Conservation (phyloP, 352 stramenopile genomes). For the Phytopythium ostracodes region DNA sequence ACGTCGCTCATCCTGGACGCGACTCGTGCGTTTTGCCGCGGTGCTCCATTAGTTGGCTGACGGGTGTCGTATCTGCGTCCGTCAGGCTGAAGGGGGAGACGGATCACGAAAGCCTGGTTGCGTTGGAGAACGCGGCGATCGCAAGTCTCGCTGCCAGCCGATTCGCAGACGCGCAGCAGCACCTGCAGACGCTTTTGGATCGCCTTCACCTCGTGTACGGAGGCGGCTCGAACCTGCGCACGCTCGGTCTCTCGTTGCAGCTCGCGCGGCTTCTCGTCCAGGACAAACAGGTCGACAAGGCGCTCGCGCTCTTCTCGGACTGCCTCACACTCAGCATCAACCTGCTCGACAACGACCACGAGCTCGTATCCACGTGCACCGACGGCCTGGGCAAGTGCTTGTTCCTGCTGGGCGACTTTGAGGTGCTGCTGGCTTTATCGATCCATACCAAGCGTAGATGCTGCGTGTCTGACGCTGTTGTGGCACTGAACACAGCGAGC, state of each 20-base stretch:
- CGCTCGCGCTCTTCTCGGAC: constrained; percentile 25
- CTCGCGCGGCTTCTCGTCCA: background rate
- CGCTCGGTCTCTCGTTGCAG: constrained; percentile 26
- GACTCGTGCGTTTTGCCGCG: background rate
- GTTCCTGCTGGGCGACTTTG: constrained; percentile 48
- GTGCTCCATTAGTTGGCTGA: background rate
- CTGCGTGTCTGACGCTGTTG: background rate
- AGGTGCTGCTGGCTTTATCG: too few relatives aligned
- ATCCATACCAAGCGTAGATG: too few relatives aligned
- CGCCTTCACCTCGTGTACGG: constrained; percentile 29
- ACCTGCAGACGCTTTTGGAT: constrained; percentile 17
- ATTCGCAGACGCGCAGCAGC: constrained; percentile 14
- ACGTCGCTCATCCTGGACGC: background rate
- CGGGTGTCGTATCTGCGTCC: background rate
- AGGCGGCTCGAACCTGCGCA: constrained; percentile 44
- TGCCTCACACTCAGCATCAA: constrained; percentile 27
- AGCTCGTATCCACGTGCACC: constrained; percentile 21
- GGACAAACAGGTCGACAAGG: constrained; percentile 33
- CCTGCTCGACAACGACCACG: constrained; percentile 18
- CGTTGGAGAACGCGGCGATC: constrained; percentile 53
- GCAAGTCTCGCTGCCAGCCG: constrained; percentile 15
- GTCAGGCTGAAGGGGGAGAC: constrained; percentile 30
- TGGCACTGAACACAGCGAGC: constrained; percentile 21
- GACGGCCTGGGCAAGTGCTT: constrained; percentile 53
- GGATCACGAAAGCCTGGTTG: constrained; percentile 22